These are phyloP conservation scores for Turnera subulata DNA, from an alignment of 345 rosid genomes.

Conservation along the genomic window DNA sequence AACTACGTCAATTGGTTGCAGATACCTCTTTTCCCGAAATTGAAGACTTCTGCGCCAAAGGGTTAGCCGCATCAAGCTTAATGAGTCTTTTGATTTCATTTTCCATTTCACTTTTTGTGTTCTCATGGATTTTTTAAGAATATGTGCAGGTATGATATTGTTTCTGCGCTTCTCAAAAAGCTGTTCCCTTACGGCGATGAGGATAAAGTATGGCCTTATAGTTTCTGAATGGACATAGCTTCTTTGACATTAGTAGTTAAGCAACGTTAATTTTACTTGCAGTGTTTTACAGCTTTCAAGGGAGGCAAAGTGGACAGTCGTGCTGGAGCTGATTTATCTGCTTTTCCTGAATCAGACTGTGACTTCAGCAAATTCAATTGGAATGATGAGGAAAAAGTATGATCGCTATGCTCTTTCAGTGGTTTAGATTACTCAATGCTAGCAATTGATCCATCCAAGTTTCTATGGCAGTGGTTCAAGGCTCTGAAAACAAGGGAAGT, in stretches of 20 bases:
- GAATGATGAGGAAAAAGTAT: neutral
- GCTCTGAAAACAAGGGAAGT: no score
- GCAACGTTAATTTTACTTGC: slow-evolving; percentile 19
- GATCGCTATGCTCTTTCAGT: no score
- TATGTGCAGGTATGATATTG: slow-evolving; percentile 50
- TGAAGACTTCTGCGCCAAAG: slow-evolving; percentile 37
- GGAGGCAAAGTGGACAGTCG: slow-evolving; percentile 19
- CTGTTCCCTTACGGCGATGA: slow-evolving; percentile 35
- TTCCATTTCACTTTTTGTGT: slow-evolving; percentile 11
- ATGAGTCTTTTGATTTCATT: neutral
- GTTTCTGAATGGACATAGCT: slow-evolving; percentile 3
- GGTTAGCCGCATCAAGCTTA: slow-evolving; percentile 35
- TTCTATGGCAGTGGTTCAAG: no score
- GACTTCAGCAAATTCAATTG: slow-evolving; percentile 19
- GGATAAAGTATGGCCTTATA: slow-evolving; percentile 42
- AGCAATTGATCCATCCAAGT: no score
- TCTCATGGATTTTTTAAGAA: slow-evolving; percentile 23
- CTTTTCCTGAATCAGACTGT: slow-evolving; percentile 28
- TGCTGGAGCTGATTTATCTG: slow-evolving; percentile 1
- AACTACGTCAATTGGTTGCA: slow-evolving; percentile 47
- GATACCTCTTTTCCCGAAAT: slow-evolving; percentile 45
- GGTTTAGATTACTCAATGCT: no score
- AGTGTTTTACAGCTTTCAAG: slow-evolving; percentile 30
- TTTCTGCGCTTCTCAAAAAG: slow-evolving; percentile 52
- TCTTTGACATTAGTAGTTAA: slow-evolving; percentile 16